A percentile compares a stretch with the other conserved stretches of the same genome.
phyloP scores from a whole-genome alignment of 371 early-diverging fungal species.

The Apophysomyces trapeziformis region DNA sequence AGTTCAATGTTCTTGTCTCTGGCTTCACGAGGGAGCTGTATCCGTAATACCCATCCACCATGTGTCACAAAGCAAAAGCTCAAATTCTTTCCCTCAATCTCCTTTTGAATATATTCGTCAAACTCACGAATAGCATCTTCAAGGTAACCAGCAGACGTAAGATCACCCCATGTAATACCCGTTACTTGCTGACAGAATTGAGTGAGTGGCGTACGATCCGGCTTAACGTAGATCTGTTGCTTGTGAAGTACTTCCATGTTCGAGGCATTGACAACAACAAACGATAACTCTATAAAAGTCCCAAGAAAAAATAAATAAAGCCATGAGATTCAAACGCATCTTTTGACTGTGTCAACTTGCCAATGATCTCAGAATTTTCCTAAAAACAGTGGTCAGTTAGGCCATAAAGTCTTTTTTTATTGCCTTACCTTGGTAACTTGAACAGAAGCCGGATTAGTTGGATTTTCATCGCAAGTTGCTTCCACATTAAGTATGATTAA shows the following conservation, averaged over 20 bases:
- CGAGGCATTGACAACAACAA: constrained; percentile 43
- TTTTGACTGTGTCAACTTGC: constrained; percentile 23
- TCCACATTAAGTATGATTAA: constrained; percentile 72
- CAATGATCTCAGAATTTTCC: constrained; percentile 55
- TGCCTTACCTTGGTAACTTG: constrained; percentile 64
- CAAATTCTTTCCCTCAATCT: constrained; percentile 60
- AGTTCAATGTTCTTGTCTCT: constrained; percentile 69
- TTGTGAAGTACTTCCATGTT: constrained; percentile 59
- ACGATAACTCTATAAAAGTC: constrained; percentile 38
- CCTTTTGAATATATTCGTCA: constrained; percentile 60
- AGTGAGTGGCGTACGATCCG: constrained; percentile 67
- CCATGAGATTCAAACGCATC: neutral
- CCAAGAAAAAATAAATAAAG: constrained; percentile 9
- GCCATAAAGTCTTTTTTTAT: neutral
- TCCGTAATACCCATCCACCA: constrained; percentile 77
- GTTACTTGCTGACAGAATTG: constrained; percentile 69
- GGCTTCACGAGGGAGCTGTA: constrained; percentile 75
- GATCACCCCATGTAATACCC: constrained; percentile 63
- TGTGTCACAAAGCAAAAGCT: constrained; percentile 79
- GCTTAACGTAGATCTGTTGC: constrained; percentile 67
- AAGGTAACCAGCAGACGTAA: constrained; percentile 61
- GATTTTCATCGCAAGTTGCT: constrained; percentile 76
- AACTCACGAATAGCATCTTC: constrained; percentile 61
- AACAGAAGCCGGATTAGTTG: constrained; percentile 60
- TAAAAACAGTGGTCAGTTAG: constrained; percentile 9